Base-by-base conservation (phyloP, 2,329 filamentous ascomycete genomes). In the Fusarium paranaense region DNA sequence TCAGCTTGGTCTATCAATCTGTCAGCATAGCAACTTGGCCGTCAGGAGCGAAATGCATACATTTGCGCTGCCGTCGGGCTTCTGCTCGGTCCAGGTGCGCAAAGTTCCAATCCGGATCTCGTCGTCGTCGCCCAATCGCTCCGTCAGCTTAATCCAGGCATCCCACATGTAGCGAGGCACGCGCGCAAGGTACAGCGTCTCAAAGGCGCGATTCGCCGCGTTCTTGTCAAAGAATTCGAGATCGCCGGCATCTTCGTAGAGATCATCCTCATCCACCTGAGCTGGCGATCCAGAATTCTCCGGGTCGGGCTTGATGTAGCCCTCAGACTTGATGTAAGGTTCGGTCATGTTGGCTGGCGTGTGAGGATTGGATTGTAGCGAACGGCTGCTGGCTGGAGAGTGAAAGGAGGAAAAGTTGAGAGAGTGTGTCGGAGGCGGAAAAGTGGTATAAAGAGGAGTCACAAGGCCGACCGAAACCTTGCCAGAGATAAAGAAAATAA, bases 61-160 rank as follows among this genome's bases (percentile, higher is more conserved):
- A 77, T 88, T 86, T 27, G 85, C 81, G 72, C 87, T 83, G 18
- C 88, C 87, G 70, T 90, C 86, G 27, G 87, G 84, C n/a, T 88
- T 89, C 50, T 80, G 80, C 72, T 89, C 87, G 65, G 81, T 84
- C 87, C 88, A 91, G 71, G 87, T 88, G 64, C 90, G 86, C 78
- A 97, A 87, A 33, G 91, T 96, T 52, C 95, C 95, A 73, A 97
- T 90, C 80, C 93, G 89, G 72, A 97, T 93, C 83, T 95, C 93
- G 66, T 93, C 92, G 75, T 97, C 92, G 72, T 96, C 93, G 77
- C 94, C 92, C 16, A 97, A 84, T 75, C 91, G 88, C 58, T 84
- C 82, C 13, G 78, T 78, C 47, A 84, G 74, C 78, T 85, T 83
- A 67, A 86, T 84, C 94, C 95, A 97, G 52, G 92, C 89, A 76